phyloP scores from a whole-genome alignment of 345 rosid genomes.

The Rhodamnia rubescens region DNA sequence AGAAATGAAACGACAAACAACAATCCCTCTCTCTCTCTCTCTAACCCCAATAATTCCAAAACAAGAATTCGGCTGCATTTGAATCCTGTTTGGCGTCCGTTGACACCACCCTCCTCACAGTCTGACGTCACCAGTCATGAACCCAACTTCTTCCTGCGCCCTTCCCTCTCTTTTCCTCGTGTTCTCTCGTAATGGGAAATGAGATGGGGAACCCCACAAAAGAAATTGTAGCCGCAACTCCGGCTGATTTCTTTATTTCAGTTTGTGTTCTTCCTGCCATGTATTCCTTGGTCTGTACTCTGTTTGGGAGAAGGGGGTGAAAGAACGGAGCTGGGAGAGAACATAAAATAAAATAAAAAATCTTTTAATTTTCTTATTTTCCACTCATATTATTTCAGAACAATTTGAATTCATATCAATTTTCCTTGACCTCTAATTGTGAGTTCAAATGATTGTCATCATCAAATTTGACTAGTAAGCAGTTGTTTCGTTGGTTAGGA shows the following conservation, averaged over 20 bases:
- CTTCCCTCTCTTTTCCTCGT: not conserved
- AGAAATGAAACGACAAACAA: not conserved
- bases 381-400: not conserved
- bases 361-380: not conserved
- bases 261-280: not conserved
- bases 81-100: conserved; percentile 10
- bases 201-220: not conserved
- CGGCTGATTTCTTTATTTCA: not conserved
- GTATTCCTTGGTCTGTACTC: not conserved
- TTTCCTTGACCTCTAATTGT: not conserved
- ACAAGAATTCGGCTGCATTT: conserved; percentile 3
- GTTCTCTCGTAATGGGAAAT: not conserved
- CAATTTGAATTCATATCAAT: not conserved
- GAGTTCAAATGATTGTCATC: not conserved
- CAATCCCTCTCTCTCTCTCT: not conserved
- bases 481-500: not conserved
- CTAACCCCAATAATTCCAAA: not conserved
- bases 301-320: not conserved
- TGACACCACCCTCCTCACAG: not conserved
- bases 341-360: not conserved
- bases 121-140: not conserved
- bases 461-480: not conserved
- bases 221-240: not conserved
- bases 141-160: not conserved
- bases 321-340: too few relatives aligned